Base-by-base conservation (phyloP, 345 rosid species). In the Toxicodendron radicans region DNA sequence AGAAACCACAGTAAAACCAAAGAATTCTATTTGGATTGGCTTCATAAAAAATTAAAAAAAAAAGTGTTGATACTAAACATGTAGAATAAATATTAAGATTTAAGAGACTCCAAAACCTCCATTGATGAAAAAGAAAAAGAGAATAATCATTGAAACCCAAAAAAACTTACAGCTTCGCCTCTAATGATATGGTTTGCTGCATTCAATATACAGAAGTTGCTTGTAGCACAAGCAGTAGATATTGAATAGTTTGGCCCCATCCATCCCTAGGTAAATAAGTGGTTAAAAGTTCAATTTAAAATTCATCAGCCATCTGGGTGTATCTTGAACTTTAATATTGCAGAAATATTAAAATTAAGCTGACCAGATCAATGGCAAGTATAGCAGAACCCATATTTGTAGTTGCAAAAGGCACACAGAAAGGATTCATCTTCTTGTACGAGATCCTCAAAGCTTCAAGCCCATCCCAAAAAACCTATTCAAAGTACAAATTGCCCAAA, bases 351-450 rank as follows among this genome's bases (percentile, higher is more conserved):
- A 74, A 76, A 79, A 61, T 67, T 71, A 38, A 73, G 79, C 86
- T 73, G 67, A 92, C 98, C 92, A 95, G 89, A 85, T 95, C 99
- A 90, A 95, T 86, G 30, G 97, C 99, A 66, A 95, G 97, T 97
- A 95, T 91, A 16, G 99, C 99, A 73, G 99, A 95, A 78, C 99
- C 99, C 99, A 95, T 95, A 80, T 95, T 95, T 74, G 99, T 91
- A 72, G 97, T 91, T 4, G 99, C 97, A 79, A 91, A 93, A 70
- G 99, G 99, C 61, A 95, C 95, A 62, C 95, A 92, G 68, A 95
- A 95, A 58, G 95, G 99, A 83, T 91, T 95, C 97, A 95, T 87
- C 82, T 95, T 95, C 87, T 73, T 87, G 81, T 95, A 91, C 16
- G 97, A 91, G 79, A 90, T 82, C 86, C 88, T 90, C 74, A 95